Evolutionary conservation across 75 land plant species (phyloP).

Genomic region (Cupressus sempervirens): DNA sequence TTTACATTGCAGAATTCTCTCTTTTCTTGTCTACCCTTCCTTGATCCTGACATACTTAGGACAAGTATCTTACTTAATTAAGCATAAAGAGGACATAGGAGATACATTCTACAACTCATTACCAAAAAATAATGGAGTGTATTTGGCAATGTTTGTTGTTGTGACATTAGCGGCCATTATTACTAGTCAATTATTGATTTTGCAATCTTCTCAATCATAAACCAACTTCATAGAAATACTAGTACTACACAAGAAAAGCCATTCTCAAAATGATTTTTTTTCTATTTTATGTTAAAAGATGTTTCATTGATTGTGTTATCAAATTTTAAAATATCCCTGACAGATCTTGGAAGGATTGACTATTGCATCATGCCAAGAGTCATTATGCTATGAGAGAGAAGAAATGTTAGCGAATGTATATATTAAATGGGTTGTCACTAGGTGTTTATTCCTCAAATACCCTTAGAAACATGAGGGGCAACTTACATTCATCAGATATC

Average conservation of each 20-base stretch:
- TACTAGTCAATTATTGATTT: no score
- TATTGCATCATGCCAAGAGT: conserved; percentile 99
- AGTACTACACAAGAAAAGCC: neutral
- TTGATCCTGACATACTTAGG: no score
- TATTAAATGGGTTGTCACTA: conserved; percentile 97
- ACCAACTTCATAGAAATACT: no score
- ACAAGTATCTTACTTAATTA: no score
- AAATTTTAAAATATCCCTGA: conserved; percentile 4
- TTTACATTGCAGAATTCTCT: no score
- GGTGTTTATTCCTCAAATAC: conserved; percentile 81
- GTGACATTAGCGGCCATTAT: no score
- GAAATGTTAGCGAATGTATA: conserved; percentile 98
- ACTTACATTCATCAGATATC: conserved; percentile 95
- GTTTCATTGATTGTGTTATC: conserved; percentile 1
- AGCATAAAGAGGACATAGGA: no score
- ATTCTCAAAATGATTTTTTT: neutral
- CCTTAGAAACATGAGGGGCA: conserved; percentile 99
- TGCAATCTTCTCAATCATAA: no score
- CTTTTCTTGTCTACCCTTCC: no score
- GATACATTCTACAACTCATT: no score
- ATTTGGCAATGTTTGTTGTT: no score
- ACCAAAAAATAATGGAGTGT: no score
- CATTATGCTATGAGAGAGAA: conserved; percentile 96
- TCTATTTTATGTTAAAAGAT: neutral
- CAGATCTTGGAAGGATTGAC: conserved; percentile 98